phyloP scores from a whole-genome alignment of 345 rosid species.

The Triadica sebifera region DNA sequence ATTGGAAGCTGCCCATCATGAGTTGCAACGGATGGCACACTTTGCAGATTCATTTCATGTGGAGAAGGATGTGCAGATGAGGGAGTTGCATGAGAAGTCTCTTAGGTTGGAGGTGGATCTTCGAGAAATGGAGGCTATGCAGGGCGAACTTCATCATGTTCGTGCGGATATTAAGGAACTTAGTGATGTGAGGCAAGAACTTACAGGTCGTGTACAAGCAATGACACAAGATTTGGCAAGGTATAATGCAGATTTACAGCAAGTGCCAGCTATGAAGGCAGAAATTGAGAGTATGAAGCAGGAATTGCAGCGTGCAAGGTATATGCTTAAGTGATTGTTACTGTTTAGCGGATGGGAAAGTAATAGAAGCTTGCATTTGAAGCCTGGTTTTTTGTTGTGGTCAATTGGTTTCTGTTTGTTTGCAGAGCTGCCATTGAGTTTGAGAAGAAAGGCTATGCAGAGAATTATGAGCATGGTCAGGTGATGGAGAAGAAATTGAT shows the following conservation, averaged over 20 bases:
- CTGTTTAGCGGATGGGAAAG: neutral
- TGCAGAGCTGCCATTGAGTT: slow-evolving; percentile 78
- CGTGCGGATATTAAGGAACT: slow-evolving; percentile 77
- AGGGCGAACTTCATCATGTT: slow-evolving; percentile 58
- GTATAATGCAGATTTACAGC: slow-evolving; percentile 65
- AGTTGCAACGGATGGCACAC: slow-evolving; percentile 63
- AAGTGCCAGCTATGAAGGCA: slow-evolving; percentile 61
- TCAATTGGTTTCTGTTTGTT: neutral
- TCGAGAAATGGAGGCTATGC: slow-evolving; percentile 62
- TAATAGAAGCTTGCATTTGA: neutral
- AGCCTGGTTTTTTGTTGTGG: neutral
- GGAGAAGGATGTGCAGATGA: slow-evolving; percentile 81
- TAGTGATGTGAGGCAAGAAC: slow-evolving; percentile 60
- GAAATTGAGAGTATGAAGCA: slow-evolving; percentile 80
- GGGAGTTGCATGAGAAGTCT: slow-evolving; percentile 82
- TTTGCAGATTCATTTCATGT: slow-evolving; percentile 57
- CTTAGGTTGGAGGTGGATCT: slow-evolving; percentile 62
- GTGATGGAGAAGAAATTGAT: slow-evolving; percentile 88
- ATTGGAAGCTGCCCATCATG: slow-evolving; percentile 76
- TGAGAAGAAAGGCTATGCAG: slow-evolving; percentile 97
- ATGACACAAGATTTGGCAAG: slow-evolving; percentile 77
- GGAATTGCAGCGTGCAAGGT: slow-evolving; percentile 94
- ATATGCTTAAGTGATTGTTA: slow-evolving; percentile 8
- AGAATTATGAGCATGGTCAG: slow-evolving; percentile 89
- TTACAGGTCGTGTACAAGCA: slow-evolving; percentile 59